phyloP scores from a whole-genome alignment of 179 eudicot species.

The Carnegiea gigantea region DNA sequence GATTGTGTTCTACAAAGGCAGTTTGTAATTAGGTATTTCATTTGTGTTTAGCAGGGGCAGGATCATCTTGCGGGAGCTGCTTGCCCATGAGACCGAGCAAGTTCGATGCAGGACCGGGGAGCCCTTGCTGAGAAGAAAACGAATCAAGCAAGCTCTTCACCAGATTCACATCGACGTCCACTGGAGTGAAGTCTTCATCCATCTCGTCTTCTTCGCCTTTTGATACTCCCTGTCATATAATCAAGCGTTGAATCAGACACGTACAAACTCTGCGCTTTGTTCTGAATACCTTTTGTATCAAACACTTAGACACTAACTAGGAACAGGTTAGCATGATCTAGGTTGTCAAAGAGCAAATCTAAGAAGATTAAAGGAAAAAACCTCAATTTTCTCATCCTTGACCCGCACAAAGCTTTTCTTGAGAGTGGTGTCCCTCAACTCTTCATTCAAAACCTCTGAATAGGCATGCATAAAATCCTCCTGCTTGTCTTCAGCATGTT shows the following conservation, averaged over 20 bases:
- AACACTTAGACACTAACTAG: not conserved
- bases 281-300: not conserved
- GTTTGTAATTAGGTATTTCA: conserved; percentile 14
- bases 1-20: not conserved
- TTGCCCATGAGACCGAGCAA: conserved; percentile 89
- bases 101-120: conserved; percentile 95
- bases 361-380: not conserved
- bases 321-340: too few relatives aligned
- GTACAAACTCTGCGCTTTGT: not conserved
- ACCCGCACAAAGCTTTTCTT: conserved; percentile 78
- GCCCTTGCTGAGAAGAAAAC: conserved; percentile 87
- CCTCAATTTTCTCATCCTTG: conserved; percentile 58
- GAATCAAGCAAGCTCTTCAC: conserved; percentile 89
- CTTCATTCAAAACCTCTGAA: conserved; percentile 63
- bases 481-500: conserved; percentile 34
- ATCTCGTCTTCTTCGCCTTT: conserved; percentile 51
- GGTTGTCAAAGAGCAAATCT: not conserved
- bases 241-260: conserved; percentile 2
- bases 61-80: conserved; percentile 60
- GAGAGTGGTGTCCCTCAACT: conserved; percentile 67
- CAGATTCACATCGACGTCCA: conserved; percentile 90
- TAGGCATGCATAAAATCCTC: conserved; percentile 65
- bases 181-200: conserved; percentile 77
- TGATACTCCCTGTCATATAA: conserved; percentile 49
- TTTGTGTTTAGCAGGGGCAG: conserved; percentile 35